phyloP scores from a whole-genome alignment of 2,329 filamentous ascomycete species.

The Colletotrichum sp. region DNA sequence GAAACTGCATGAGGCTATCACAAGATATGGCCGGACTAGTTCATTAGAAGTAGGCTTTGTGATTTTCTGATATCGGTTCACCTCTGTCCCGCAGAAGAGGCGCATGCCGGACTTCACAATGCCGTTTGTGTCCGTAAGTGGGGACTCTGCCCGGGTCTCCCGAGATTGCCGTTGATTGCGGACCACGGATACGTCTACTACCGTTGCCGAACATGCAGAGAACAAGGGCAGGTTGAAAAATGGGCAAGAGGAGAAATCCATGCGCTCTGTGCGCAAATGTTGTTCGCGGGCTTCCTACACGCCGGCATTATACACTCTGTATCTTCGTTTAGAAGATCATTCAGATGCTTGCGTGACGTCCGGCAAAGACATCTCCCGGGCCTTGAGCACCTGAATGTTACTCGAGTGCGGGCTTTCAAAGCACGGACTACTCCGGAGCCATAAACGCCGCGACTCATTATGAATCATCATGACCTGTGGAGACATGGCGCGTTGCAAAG shows the following conservation, averaged over 20 bases:
- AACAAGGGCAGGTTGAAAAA: background rate
- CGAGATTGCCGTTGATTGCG: background rate
- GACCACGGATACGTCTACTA: fast-evolving
- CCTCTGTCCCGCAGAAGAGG: background rate
- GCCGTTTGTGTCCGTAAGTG: background rate
- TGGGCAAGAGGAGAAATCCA: too few species aligned
- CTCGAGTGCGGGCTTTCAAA: background rate
- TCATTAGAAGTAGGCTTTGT: fast-evolving
- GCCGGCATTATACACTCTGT: background rate
- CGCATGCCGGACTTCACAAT: background rate
- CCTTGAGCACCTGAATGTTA: background rate
- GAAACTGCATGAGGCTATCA: background rate
- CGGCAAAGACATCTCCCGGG: background rate
- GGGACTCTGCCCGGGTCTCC: background rate
- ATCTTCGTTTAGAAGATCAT: background rate
- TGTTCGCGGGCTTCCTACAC: background rate
- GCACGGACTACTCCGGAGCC: background rate
- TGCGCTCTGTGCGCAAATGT: background rate
- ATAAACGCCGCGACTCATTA: fast-evolving
- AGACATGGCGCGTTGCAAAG: fast-evolving
- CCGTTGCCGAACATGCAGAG: background rate
- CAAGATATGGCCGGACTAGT: fast-evolving
- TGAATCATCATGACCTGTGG: background rate
- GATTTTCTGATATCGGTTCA: background rate
- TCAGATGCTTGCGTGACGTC: background rate